These are phyloP conservation scores for Aureobasidium sp. DNA, from an alignment of 2,329 filamentous ascomycete genomes.

Conservation along the genomic window DNA sequence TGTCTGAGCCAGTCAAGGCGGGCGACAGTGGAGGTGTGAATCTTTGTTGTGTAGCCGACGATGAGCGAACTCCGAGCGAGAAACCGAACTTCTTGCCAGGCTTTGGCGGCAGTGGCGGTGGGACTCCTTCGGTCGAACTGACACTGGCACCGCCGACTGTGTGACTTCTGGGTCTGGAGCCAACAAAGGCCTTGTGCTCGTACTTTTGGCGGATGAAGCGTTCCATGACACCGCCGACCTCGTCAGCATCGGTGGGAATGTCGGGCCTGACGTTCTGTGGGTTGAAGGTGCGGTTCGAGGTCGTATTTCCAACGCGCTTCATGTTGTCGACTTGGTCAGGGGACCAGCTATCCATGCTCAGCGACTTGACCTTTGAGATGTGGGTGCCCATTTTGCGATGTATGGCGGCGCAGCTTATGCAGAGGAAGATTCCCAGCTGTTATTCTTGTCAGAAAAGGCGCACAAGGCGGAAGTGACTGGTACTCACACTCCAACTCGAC, in stretches of 20 bases:
- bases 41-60: slow-evolving; percentile 60
- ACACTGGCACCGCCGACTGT: slow-evolving; percentile 48
- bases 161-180: slow-evolving; percentile 22
- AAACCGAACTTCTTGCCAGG: slow-evolving; percentile 54
- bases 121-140: slow-evolving; percentile 45
- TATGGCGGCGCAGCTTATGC: slow-evolving; percentile 91
- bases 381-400: slow-evolving; percentile 97
- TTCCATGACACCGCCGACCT: slow-evolving; percentile 91
- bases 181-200: slow-evolving; percentile 52
- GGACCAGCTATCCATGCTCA: slow-evolving; percentile 98
- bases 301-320: slow-evolving; percentile 80
- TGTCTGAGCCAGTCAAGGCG: slow-evolving; percentile 19
- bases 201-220: slow-evolving; percentile 94
- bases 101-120: slow-evolving; percentile 52
- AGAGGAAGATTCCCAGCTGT: slow-evolving; percentile 88
- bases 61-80: slow-evolving; percentile 50
- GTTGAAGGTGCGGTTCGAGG: slow-evolving; percentile 85
- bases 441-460: background rate
- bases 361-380: slow-evolving; percentile 95
- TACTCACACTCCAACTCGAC: slow-evolving; percentile 90
- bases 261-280: slow-evolving; percentile 73
- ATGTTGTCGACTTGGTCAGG: slow-evolving; percentile 96
- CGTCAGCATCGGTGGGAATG: slow-evolving; percentile 82
- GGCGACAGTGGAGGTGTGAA: slow-evolving; percentile 29
- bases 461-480: background rate